Evolutionary conservation across 441 rosid species (phyloP).

Genomic region (Gossypium schwendimanii): DNA sequence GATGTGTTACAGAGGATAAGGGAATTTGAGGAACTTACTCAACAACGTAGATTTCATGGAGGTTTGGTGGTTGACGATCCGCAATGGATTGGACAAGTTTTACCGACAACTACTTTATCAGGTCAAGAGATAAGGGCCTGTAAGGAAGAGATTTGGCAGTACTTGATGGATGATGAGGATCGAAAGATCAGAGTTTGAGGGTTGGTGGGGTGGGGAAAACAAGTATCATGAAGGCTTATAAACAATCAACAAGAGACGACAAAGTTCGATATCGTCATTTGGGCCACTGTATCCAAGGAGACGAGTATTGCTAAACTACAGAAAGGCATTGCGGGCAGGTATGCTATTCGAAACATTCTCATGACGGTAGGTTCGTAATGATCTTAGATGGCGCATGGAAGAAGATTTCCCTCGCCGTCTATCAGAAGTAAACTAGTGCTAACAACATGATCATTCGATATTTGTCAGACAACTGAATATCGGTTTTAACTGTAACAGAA

Average conservation of each 20-base stretch:
- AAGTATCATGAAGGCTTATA: neutral
- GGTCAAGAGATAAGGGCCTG: no score
- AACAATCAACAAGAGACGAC: neutral
- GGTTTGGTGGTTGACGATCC: no score
- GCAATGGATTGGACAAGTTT: no score
- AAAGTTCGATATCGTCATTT: neutral
- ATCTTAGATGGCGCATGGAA: constrained; percentile 45
- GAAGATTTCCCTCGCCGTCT: neutral
- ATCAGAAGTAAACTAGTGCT: constrained; percentile 28
- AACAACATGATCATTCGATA: constrained; percentile 19
- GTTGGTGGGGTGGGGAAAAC: constrained; percentile 1
- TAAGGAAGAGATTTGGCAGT: no score
- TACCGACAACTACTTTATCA: no score
- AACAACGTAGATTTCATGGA: no score
- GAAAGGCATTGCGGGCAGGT: constrained; percentile 3
- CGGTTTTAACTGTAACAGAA: neutral
- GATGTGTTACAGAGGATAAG: no score
- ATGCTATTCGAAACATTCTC: neutral
- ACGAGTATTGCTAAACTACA: neutral
- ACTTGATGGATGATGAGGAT: no score
- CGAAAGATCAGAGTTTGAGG: no score
- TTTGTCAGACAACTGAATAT: no score
- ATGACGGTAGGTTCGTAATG: constrained; percentile 24
- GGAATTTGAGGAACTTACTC: no score
- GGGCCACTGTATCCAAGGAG: neutral